Evolutionary conservation across 2,329 filamentous ascomycete species (phyloP), one percentile per base, ranked within the genome.

Genomic region (Ophiosphaerella narmari): DNA sequence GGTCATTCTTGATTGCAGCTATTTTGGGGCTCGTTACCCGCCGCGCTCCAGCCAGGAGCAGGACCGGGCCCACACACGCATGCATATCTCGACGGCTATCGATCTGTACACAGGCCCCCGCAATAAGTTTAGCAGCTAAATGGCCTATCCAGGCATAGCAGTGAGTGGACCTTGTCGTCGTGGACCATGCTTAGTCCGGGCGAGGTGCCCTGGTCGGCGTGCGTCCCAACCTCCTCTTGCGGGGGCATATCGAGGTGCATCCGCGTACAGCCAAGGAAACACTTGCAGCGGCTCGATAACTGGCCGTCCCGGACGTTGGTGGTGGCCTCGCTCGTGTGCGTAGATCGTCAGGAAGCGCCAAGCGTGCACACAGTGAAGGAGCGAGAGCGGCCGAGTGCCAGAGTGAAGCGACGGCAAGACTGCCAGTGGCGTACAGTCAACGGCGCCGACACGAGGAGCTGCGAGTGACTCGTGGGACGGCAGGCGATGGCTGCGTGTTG

Each of bases 241-340:
- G 57, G 61, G 47, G 57, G 66, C 67, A 61, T 59, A 46, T 52
- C 50, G 40, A 49, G 49, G 48, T 58, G 56, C 55, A 50, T 65
- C 61, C 64, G 52, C 61, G 57, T 67, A 53, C 50, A 53, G 60
- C 58, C 59, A 60, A 57, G 55, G 55, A 57, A 68, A 67, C 61
- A 70, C 69, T 67, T 70, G 71, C 68, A 72, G 70, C 70, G 67
- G 69, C 58, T 62, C 66, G 68, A 71, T 73, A 70, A 71, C 60
- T 71, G 66, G 64, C 66, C 71, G 70, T 65, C 60, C 70, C 70
- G 68, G 55, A 67, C 65, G 71, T 68, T 71, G 57, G 60, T 68
- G 59, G 52, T 63, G 59, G 66, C 63, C 56, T 60, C 59, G 64
- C 63, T 63, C 59, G 65, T 56, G 49, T 50, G 33, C 48, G 69